Percentiles rank a stretch among this genome's conserved stretches.
These are phyloP conservation scores for Leucocoprinus birnbaumii DNA, from an alignment of 768 basidiomycete species.

Conservation along the genomic window DNA sequence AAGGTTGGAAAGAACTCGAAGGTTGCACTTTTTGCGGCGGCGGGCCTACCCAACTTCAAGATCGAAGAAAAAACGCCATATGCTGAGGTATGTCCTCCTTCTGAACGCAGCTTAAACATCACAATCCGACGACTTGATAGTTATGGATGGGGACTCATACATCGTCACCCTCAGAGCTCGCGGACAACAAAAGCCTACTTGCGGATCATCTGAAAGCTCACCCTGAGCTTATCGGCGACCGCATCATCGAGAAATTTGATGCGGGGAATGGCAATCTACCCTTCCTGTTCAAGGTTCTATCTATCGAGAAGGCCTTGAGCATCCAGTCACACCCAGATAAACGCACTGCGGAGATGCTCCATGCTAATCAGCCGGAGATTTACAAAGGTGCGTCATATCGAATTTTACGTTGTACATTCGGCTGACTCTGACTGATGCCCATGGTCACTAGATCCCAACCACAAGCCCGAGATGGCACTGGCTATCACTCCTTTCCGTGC, in stretches of 20 bases:
- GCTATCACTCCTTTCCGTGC: slow-evolving; percentile 89
- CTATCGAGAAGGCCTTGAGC: slow-evolving; percentile 85
- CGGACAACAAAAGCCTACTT: slow-evolving; percentile 36
- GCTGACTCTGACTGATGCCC: background rate
- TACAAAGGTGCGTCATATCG: slow-evolving; percentile 76
- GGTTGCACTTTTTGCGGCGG: slow-evolving; percentile 84
- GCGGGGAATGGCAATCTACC: slow-evolving; percentile 70
- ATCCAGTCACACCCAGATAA: slow-evolving; percentile 95
- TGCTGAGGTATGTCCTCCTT: slow-evolving; percentile 71
- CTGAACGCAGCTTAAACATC: background rate
- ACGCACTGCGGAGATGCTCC: slow-evolving; percentile 67
- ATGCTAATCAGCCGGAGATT: slow-evolving; percentile 67
- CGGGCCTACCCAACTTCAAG: slow-evolving; percentile 58
- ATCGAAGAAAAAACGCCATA: slow-evolving; percentile 77
- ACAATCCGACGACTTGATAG: slow-evolving; percentile 36
- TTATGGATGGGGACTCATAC: slow-evolving; percentile 99
- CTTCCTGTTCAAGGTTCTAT: slow-evolving; percentile 90
- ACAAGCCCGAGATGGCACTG: slow-evolving; percentile 99
- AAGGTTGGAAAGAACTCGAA: slow-evolving; percentile 77
- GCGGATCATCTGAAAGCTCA: slow-evolving; percentile 62
- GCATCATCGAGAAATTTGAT: slow-evolving; percentile 52
- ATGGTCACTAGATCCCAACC: slow-evolving; percentile 73
- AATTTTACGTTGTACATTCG: background rate
- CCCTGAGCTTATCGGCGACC: slow-evolving; percentile 65
- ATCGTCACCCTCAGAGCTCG: slow-evolving; percentile 47